Percentiles rank a stretch among this genome's conserved stretches.
Evolutionary conservation across 148 eudicot species (phyloP).

Genomic region (Camellia lanceoleosa): DNA sequence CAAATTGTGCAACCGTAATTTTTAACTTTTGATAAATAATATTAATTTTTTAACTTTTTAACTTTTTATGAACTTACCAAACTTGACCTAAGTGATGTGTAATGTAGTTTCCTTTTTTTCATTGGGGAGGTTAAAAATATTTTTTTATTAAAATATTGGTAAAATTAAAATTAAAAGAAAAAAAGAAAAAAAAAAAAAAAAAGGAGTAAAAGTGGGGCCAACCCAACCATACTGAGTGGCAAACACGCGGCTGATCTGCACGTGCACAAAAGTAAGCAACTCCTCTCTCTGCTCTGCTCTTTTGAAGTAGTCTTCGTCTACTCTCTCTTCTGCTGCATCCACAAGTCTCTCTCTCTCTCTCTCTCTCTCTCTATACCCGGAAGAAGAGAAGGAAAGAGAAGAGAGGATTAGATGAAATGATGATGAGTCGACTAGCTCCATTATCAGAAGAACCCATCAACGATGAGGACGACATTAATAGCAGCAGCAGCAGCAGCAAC

Average conservation of each 20-base stretch:
- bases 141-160: too few relatives aligned
- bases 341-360: neutral
- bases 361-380: neutral
- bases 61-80: too few relatives aligned
- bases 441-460: slow-evolving; percentile 49
- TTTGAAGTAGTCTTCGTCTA: neutral
- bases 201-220: too few relatives aligned
- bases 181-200: too few relatives aligned
- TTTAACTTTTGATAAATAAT: too few relatives aligned
- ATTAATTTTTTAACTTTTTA: too few relatives aligned
- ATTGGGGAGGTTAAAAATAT: too few relatives aligned
- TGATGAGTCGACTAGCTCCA: slow-evolving; percentile 41
- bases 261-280: slow-evolving; percentile 15
- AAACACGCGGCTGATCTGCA: slow-evolving; percentile 19
- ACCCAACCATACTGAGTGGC: neutral
- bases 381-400: neutral
- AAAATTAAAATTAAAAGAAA: too few relatives aligned
- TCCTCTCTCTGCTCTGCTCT: neutral
- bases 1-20: too few relatives aligned
- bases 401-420: neutral
- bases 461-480: slow-evolving; percentile 39
- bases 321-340: neutral
- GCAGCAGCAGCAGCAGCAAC: neutral
- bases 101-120: too few relatives aligned
- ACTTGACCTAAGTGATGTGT: too few relatives aligned